Base-by-base conservation (phyloP, 2,329 filamentous ascomycete genomes). In the Trichoderma endophyticum region DNA sequence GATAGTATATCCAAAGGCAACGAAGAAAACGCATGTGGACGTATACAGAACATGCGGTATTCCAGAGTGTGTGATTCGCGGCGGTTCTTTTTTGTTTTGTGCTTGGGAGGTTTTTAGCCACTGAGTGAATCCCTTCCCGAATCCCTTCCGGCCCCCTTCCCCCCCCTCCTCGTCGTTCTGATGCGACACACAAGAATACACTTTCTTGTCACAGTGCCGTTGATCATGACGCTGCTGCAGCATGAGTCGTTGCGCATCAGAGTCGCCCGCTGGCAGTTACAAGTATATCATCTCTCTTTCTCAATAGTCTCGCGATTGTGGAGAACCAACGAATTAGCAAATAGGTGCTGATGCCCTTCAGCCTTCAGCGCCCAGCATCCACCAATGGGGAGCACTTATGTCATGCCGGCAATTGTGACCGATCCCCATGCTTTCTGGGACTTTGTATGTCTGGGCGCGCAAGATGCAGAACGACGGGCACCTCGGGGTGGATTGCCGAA, bases 211-310 rank as follows among this genome's bases (percentile, higher is more conserved):
- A 24, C 32, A 43, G 34, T 36, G 63, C 43, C 30, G 12, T 56
- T 65, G 36, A 34, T 34, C 24, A 32, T 48, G 15, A 34, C 18
- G 48, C 63, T 34, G 30, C 56, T 34, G 26, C 28, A 61, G 9
- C 66, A 69, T 61, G 66, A 61, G 56, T 69, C 66, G 66, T 61
- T 61, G 36, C 48, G 63, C 54, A 60, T 11, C 34, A 21, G 24
- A 43, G 56, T 69, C 36, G 66, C 56, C 56, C 66, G 39, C 34
- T 60, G 36, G 36, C 39, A 21, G 14, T 51, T 48, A 21, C 43
- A 39, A 39, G 43, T 48, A 21, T 51, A 51, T 51, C 54, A 48
- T 60, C 32, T 26, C 26, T 32, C 48, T 28, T 36, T 48, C 65
- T 51, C 56, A 51, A 60, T 60, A 48, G 56, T 51, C 18, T 69